These are phyloP conservation scores for Glebionis coronaria DNA, from an alignment of 129 eudicot genomes.

Conservation along the genomic window DNA sequence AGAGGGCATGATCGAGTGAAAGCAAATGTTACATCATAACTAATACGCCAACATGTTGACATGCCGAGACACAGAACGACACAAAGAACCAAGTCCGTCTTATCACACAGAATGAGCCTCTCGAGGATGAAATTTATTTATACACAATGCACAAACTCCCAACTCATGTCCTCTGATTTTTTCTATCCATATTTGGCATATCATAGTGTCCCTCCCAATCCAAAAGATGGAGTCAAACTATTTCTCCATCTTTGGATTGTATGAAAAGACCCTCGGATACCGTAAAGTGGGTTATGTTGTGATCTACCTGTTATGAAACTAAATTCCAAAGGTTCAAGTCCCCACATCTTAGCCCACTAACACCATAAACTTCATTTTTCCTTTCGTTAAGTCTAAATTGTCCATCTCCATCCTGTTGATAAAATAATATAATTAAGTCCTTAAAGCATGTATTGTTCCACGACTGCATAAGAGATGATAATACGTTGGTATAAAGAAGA, in stretches of 20 bases:
- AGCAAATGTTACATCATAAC: slow-evolving; percentile 2
- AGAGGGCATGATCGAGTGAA: neutral
- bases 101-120: slow-evolving; percentile 43
- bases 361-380: slow-evolving; percentile 41
- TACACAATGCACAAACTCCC: no score
- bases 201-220: no score
- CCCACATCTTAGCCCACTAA: slow-evolving; percentile 35
- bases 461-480: no score
- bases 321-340: slow-evolving; percentile 41
- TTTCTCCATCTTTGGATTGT: no score
- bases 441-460: no score
- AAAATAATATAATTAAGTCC: neutral
- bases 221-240: no score
- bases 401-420: slow-evolving; percentile 50
- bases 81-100: slow-evolving; percentile 53
- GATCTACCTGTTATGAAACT: slow-evolving; percentile 62
- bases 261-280: no score
- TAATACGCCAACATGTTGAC: slow-evolving; percentile 41
- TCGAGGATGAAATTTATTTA: slow-evolving; percentile 64
- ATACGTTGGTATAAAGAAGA: no score
- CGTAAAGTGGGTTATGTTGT: slow-evolving; percentile 46
- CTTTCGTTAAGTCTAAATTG: slow-evolving; percentile 43
- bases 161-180: no score
- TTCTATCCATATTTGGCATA: no score
- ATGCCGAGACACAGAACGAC: slow-evolving; percentile 64